These are phyloP conservation scores for Exserohilum rostratum DNA, from an alignment of 2,329 filamentous ascomycete genomes.

Conservation along the genomic window DNA sequence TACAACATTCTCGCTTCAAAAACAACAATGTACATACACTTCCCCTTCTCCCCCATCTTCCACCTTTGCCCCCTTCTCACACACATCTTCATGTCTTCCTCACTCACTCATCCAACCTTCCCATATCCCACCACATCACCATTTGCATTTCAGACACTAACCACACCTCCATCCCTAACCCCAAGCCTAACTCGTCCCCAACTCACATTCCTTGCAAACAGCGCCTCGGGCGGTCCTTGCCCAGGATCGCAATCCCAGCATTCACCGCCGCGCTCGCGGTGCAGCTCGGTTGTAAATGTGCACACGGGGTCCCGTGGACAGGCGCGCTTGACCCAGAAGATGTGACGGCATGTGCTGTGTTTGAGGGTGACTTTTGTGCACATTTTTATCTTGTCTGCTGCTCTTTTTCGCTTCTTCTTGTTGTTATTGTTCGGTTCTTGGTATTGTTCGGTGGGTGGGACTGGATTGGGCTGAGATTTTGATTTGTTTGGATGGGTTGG, in stretches of 20 bases:
- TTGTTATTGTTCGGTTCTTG: neutral
- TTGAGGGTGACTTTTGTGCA: slow-evolving; percentile 31
- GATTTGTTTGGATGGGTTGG: no score
- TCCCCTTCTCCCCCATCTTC: neutral
- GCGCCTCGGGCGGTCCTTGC: slow-evolving; percentile 28
- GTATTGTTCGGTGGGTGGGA: neutral
- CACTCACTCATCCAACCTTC: neutral
- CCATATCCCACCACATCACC: neutral
- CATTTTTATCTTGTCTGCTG: slow-evolving; percentile 13
- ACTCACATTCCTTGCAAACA: slow-evolving; percentile 26
- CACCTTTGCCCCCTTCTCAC: no score
- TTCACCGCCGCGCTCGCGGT: slow-evolving; percentile 27
- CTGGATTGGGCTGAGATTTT: no score
- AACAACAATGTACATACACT: no score
- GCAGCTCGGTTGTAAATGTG: slow-evolving; percentile 20
- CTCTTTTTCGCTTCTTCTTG: neutral
- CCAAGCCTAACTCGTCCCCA: slow-evolving; percentile 21
- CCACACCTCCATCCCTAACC: neutral
- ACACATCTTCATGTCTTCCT: no score
- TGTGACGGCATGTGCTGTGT: slow-evolving; percentile 28
- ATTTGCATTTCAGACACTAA: slow-evolving; percentile 14
- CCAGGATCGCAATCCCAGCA: slow-evolving; percentile 33
- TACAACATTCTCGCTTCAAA: neutral
- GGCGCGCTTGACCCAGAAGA: slow-evolving; percentile 25
- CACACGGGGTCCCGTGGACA: slow-evolving; percentile 25